These are phyloP conservation scores for Aspergillus texensis DNA, from an alignment of 2,329 filamentous ascomycete species.

Conservation along the genomic window DNA sequence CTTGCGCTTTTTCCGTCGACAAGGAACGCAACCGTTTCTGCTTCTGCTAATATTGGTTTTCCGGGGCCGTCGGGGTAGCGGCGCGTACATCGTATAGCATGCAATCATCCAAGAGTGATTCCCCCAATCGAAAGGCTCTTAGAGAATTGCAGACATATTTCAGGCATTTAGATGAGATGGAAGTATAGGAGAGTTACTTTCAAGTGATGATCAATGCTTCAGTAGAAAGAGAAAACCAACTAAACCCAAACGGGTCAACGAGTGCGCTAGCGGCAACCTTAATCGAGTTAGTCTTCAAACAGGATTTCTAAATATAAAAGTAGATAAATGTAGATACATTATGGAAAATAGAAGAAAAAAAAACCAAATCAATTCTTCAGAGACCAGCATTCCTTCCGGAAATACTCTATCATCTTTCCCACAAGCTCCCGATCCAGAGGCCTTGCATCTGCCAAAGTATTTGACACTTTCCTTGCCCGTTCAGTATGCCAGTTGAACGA, in stretches of 20 bases:
- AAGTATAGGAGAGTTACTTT: neutral
- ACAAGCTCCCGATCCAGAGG: conserved; percentile 31
- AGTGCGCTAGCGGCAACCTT: neutral
- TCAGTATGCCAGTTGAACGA: conserved; percentile 22
- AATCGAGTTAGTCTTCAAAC: neutral
- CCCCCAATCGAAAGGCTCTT: too few relatives aligned
- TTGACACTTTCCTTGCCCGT: conserved; percentile 18
- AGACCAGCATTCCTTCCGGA: conserved; percentile 26
- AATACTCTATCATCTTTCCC: conserved; percentile 40
- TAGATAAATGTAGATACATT: too few relatives aligned
- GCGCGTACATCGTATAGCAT: neutral
- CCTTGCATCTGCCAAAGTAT: conserved; percentile 15
- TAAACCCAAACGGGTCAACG: neutral
- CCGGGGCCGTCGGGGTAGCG: neutral
- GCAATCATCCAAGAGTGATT: neutral
- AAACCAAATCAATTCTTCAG: neutral
- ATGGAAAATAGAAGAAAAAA: too few relatives aligned
- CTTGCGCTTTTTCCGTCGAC: neutral
- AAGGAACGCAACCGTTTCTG: neutral
- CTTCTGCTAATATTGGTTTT: neutral
- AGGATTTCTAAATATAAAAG: neutral
- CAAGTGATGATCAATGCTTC: neutral
- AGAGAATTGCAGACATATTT: neutral
- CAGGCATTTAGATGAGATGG: neutral
- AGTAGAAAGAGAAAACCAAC: neutral